Conservation (phyloP, 768 basidiomycete species). For the Botryobasidium botryosum region DNA sequence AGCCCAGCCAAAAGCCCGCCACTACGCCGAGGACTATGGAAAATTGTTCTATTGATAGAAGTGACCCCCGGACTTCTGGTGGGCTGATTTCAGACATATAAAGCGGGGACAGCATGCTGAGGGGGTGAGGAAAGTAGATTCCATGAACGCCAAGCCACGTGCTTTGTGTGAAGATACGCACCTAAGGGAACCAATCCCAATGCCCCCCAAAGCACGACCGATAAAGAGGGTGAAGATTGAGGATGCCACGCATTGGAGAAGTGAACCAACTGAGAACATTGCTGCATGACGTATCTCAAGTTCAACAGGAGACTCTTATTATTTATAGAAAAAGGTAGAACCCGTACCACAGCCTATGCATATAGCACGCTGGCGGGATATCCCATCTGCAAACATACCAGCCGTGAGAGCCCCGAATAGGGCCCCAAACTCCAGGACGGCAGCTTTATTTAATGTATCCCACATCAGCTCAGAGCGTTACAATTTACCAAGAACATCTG, state of each 20-base stretch:
- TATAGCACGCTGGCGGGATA: slow-evolving; percentile 51
- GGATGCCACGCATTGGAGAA: slow-evolving; percentile 45
- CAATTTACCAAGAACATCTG: neutral
- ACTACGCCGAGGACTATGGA: slow-evolving; percentile 71
- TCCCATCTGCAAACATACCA: slow-evolving; percentile 50
- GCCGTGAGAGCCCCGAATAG: slow-evolving; percentile 55
- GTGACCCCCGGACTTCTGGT: slow-evolving; percentile 61
- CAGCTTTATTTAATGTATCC: slow-evolving; percentile 29
- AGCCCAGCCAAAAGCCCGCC: slow-evolving; percentile 70
- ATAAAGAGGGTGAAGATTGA: slow-evolving; percentile 39
- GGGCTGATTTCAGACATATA: slow-evolving; percentile 79
- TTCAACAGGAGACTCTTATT: too few relatives aligned
- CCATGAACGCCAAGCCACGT: slow-evolving; percentile 17
- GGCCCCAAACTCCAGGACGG: slow-evolving; percentile 60
- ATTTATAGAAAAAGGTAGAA: neutral
- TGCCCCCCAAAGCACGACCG: slow-evolving; percentile 58
- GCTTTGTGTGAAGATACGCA: slow-evolving; percentile 18
- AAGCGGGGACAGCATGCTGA: slow-evolving; percentile 59
- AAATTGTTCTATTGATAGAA: slow-evolving; percentile 65
- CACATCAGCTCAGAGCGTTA: too few relatives aligned
- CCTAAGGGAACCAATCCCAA: slow-evolving; percentile 69
- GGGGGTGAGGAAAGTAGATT: neutral
- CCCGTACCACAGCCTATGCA: slow-evolving; percentile 46
- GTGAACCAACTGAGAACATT: slow-evolving; percentile 56
- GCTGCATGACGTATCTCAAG: slow-evolving; percentile 25